phyloP scores from a whole-genome alignment of 495 filamentous ascomycete genomes.

The Penicillium ucsense region DNA sequence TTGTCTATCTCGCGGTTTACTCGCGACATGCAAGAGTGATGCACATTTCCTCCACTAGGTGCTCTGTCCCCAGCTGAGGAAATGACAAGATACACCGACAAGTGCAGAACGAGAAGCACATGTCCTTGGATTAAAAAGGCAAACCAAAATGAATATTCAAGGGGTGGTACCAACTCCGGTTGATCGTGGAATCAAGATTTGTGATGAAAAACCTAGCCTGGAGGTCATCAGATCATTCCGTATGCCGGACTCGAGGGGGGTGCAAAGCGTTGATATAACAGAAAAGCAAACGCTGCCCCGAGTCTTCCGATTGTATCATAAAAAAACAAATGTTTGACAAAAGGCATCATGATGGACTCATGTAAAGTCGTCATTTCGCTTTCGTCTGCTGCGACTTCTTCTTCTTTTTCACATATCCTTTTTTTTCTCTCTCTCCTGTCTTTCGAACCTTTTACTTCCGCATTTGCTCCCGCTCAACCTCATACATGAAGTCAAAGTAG shows the following conservation, averaged over 20 bases:
- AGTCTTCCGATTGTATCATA: constrained; percentile 34
- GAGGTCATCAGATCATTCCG: constrained; percentile 26
- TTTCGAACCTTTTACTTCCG: constrained; percentile 25
- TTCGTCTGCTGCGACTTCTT: too few species aligned
- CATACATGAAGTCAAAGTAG: constrained; percentile 98
- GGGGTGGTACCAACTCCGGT: constrained; percentile 37
- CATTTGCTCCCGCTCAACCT: constrained; percentile 73
- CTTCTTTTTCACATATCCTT: not conserved
- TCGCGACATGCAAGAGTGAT: not conserved
- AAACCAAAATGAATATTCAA: constrained; percentile 16
- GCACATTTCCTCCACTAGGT: constrained; percentile 8
- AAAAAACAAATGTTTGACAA: constrained; percentile 26
- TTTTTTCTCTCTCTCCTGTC: not conserved
- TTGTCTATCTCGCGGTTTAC: constrained; percentile 20
- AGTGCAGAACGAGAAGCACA: constrained; percentile 18
- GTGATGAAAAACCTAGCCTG: constrained; percentile 33
- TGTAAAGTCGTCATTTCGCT: too few species aligned
- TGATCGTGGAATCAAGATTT: constrained; percentile 39
- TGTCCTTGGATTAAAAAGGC: constrained; percentile 35
- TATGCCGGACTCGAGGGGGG: constrained; percentile 19
- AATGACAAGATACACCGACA: constrained; percentile 9
- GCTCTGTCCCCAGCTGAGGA: constrained; percentile 6
- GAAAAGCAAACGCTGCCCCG: constrained; percentile 3
- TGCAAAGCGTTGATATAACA: not conserved
- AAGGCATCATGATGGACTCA: not conserved